These are phyloP conservation scores for Metschnikowia matae DNA, from an alignment of 805 yeast genomes.

Conservation along the genomic window DNA sequence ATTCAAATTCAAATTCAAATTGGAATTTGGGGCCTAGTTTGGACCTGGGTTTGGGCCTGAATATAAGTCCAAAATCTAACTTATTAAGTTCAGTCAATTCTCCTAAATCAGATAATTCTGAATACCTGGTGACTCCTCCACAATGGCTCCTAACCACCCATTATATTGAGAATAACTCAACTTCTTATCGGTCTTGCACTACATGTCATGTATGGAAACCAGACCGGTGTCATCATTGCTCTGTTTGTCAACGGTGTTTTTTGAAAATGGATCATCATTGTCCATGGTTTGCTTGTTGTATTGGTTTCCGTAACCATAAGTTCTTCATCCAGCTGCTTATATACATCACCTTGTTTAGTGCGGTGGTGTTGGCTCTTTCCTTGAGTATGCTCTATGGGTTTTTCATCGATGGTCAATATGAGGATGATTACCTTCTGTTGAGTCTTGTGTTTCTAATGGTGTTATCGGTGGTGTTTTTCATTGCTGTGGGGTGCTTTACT, in stretches of 20 bases:
- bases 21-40: too few species aligned
- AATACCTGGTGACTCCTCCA: slow-evolving; percentile 24
- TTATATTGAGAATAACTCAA: slow-evolving; percentile 47
- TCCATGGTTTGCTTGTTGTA: slow-evolving; percentile 91
- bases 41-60: too few species aligned
- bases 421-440: slow-evolving; percentile 45
- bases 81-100: too few species aligned
- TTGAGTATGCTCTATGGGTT: slow-evolving; percentile 45
- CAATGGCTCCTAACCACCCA: slow-evolving; percentile 31
- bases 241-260: slow-evolving; percentile 44
- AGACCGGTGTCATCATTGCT: slow-evolving; percentile 57
- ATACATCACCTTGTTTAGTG: slow-evolving; percentile 48
- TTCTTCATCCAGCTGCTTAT: slow-evolving; percentile 69
- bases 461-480: slow-evolving; percentile 51
- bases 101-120: too few species aligned
- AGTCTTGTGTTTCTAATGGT: slow-evolving; percentile 60
- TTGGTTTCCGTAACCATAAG: slow-evolving; percentile 80
- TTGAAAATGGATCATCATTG: slow-evolving; percentile 59
- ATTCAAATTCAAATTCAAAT: too few species aligned
- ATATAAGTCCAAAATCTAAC: too few species aligned
- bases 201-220: slow-evolving; percentile 58
- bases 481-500: slow-evolving; percentile 45
- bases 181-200: slow-evolving; percentile 53
- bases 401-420: slow-evolving; percentile 39
- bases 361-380: slow-evolving; percentile 38